phyloP scores from a whole-genome alignment of 148 eudicot genomes.

The Bassia scoparia region DNA sequence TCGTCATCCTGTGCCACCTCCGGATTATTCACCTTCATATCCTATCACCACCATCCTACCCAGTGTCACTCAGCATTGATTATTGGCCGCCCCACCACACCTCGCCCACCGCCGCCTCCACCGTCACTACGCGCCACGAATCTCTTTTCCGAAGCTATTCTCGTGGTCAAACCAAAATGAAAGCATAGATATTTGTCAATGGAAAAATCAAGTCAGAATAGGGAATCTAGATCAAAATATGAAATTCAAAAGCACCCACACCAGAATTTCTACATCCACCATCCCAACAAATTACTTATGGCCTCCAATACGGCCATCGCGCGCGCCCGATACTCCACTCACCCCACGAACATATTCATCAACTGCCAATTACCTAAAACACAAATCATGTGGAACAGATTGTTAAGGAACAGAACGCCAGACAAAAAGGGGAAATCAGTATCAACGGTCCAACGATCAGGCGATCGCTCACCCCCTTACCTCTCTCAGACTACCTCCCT shows the following conservation, averaged over 20 bases:
- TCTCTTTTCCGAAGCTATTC: no score
- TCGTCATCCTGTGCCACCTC: slow-evolving; percentile 8
- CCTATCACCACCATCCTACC: slow-evolving; percentile 22
- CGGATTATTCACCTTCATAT: slow-evolving; percentile 7
- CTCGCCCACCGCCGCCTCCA: slow-evolving; percentile 20
- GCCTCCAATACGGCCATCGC: slow-evolving; percentile 26
- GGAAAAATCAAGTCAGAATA: background rate
- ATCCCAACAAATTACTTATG: slow-evolving; percentile 16
- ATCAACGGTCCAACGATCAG: no score
- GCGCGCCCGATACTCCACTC: slow-evolving; percentile 32
- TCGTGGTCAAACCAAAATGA: slow-evolving; percentile 15
- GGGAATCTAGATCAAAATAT: slow-evolving; percentile 8
- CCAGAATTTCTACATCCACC: background rate
- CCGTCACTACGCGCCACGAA: slow-evolving; percentile 13
- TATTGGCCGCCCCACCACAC: slow-evolving; percentile 19
- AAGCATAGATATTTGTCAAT: slow-evolving; percentile 26
- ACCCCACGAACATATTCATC: slow-evolving; percentile 18
- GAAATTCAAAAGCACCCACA: background rate
- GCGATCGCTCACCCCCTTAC: no score
- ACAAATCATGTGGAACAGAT: slow-evolving; percentile 13
- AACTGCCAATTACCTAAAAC: background rate
- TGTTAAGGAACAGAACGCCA: slow-evolving; percentile 17
- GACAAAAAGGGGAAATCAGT: background rate
- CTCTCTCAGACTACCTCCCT: no score
- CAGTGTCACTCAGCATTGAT: slow-evolving; percentile 13